Base-by-base conservation (phyloP, 2,329 filamentous ascomycete genomes). In the Cryoendolithus antarcticus region DNA sequence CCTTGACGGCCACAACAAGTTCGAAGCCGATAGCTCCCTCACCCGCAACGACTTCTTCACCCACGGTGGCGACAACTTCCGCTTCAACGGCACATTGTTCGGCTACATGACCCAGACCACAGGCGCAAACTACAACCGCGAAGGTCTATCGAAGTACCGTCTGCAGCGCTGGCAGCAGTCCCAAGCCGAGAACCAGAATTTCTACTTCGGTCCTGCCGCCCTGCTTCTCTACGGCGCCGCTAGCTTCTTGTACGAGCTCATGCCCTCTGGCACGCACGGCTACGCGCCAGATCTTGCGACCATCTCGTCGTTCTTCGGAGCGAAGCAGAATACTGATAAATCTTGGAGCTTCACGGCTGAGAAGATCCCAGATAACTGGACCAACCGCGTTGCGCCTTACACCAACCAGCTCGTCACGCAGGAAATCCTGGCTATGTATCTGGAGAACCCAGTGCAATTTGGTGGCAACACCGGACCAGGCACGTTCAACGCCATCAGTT, bases 1-100 rank as follows among this genome's bases (percentile, higher is more conserved):
- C 36, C 54, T 67, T 6, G 57, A 64, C 30, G 62, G 58, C 21
- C 64, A 66, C 49, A 64, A 66, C 49, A 66, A 65, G 49, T 65
- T 65, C 38, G 62, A 65, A 44, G 50, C 48, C 5, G 60, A 65
- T 40, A 51, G 61, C 2, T 64, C 62, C 9, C 52, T 65, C 9
- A 64, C 62, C 3, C 56, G 63, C 13, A 61, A 60, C 38, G 62
- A 65, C 45, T 65, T 54, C 50, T 63, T 62, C 51, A 48, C 54
- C 24, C 41, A 46, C 42, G 46, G 50, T 28, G 56, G 54, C 6
- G 60, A 62, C 44, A 53, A 60, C 38, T 64, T 56, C 50, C 51
- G 37, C 6, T 65, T 65, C 55, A 63, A 65, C 42, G 57, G 53
- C 29, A 61, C 61, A 3, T 51, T 65, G 15, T 66, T 64, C 47